phyloP scores from a whole-genome alignment of 768 basidiomycete genomes.

The Polyporus arcularius region DNA sequence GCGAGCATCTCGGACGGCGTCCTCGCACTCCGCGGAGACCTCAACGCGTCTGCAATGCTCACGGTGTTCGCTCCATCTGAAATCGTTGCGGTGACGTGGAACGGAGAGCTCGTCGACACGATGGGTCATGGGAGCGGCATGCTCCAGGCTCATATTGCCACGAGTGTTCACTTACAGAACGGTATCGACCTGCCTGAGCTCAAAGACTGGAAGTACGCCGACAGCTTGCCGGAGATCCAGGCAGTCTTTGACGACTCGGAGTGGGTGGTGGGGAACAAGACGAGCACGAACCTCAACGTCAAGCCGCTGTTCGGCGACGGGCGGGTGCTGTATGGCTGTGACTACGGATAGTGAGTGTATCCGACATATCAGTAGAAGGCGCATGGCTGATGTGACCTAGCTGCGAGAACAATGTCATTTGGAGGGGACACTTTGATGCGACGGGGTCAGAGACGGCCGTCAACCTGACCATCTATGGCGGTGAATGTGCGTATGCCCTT shows the following conservation, averaged over 20 bases:
- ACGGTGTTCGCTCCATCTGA: conserved; percentile 62
- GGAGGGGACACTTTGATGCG: conserved; percentile 78
- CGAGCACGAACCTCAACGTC: conserved; percentile 70
- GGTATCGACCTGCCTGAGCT: conserved; percentile 48
- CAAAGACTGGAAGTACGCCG: conserved; percentile 67
- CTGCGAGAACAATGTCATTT: conserved; percentile 81
- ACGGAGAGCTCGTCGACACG: conserved; percentile 47
- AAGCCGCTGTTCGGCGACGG: conserved; percentile 76
- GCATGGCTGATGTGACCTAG: conserved; percentile 37
- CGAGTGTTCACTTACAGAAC: conserved; percentile 31
- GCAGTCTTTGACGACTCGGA: conserved; percentile 57
- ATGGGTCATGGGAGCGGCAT: conserved; percentile 41
- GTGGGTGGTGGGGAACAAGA: conserved; percentile 72
- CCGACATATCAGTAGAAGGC: not conserved
- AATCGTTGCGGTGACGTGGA: conserved; percentile 67
- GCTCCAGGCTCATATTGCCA: conserved; percentile 49
- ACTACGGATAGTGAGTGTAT: conserved; percentile 74
- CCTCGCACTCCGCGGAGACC: conserved; percentile 68
- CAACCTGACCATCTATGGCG: conserved; percentile 80
- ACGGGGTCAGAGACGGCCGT: conserved; percentile 62
- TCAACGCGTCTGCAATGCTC: conserved; percentile 57
- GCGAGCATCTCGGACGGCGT: conserved; percentile 33
- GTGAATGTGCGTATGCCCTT: conserved; percentile 52
- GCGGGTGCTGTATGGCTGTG: conserved; percentile 76
- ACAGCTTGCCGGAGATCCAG: conserved; percentile 75